These are phyloP conservation scores for Ormosia semicastrata DNA, from an alignment of 306 rosid species.

Conservation along the genomic window DNA sequence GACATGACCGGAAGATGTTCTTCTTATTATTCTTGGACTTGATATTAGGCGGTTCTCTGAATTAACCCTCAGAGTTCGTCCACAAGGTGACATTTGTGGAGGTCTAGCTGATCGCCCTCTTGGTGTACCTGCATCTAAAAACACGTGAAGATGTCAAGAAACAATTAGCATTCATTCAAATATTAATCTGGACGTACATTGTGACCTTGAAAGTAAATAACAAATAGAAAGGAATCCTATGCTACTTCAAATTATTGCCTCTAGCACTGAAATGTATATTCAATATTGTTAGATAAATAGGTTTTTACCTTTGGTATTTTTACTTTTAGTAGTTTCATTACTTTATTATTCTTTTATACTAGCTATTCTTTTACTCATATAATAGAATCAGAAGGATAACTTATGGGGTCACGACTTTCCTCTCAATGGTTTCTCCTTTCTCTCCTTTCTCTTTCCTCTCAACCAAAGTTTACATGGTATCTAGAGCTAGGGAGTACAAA, in stretches of 20 bases:
- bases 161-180: not conserved
- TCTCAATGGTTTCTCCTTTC: too few relatives aligned
- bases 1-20: constrained; percentile 74
- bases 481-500: too few relatives aligned
- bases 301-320: too few relatives aligned
- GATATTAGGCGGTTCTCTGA: constrained; percentile 45
- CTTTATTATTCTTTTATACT: too few relatives aligned
- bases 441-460: too few relatives aligned
- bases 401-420: too few relatives aligned
- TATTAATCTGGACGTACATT: not conserved
- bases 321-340: too few relatives aligned
- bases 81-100: constrained; percentile 53
- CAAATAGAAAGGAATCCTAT: not conserved
- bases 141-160: constrained; percentile 8
- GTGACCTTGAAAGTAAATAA: not conserved
- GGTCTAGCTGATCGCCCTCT: constrained; percentile 62
- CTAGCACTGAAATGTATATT: not conserved
- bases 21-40: constrained; percentile 57
- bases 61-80: constrained; percentile 36
- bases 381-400: too few relatives aligned
- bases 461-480: too few relatives aligned
- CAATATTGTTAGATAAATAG: too few relatives aligned
- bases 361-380: too few relatives aligned
- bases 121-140: constrained; percentile 55
- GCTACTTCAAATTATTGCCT: not conserved